These are phyloP conservation scores for Pleochaeta shiraiana DNA, from an alignment of 2,329 filamentous ascomycete genomes.

Conservation along the genomic window DNA sequence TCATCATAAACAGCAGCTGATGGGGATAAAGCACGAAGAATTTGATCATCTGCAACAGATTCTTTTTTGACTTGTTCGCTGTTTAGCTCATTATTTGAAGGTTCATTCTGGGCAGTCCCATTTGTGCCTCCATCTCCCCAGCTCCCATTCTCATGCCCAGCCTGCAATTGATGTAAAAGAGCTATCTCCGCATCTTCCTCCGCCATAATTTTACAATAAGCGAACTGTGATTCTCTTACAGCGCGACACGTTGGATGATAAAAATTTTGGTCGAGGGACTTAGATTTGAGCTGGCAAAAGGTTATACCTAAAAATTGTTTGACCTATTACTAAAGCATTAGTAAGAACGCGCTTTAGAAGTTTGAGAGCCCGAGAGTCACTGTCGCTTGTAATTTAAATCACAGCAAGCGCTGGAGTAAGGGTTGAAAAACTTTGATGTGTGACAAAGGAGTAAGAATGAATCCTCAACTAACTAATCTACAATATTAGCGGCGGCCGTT, in stretches of 20 bases:
- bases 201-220: constrained; percentile 13
- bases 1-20: constrained; percentile 16
- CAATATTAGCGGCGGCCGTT: too few relatives aligned
- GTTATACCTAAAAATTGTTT: neutral
- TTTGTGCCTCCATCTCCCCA: constrained; percentile 16
- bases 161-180: constrained; percentile 19
- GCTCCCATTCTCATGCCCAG: constrained; percentile 16
- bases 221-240: neutral
- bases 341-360: neutral
- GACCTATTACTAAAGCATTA: neutral
- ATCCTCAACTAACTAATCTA: too few relatives aligned
- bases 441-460: too few relatives aligned
- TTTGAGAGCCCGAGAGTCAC: neutral
- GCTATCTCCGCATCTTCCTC: constrained; percentile 20
- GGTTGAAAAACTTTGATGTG: too few relatives aligned
- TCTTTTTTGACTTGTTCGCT: constrained; percentile 19
- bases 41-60: constrained; percentile 20
- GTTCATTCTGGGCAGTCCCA: constrained; percentile 15
- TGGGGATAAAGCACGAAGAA: constrained; percentile 19
- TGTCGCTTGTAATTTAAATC: neutral
- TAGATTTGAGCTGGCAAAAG: neutral
- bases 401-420: too few relatives aligned
- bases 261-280: neutral
- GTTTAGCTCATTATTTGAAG: constrained; percentile 20
- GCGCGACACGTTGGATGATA: neutral